Base-by-base conservation (phyloP, 2,329 filamentous ascomycete genomes). In the Claviceps citrina region DNA sequence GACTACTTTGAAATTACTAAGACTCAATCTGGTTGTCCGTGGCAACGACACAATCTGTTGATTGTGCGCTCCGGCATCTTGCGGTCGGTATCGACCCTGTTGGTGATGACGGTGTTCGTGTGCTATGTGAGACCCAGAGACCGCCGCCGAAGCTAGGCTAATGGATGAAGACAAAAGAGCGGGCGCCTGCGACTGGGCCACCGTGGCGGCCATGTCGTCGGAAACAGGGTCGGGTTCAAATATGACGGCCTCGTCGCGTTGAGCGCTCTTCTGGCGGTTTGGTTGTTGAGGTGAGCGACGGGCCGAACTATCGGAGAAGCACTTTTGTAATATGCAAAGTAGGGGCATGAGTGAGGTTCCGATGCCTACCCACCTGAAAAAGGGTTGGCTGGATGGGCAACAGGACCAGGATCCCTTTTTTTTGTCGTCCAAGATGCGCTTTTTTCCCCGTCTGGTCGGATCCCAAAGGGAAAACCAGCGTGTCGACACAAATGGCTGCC, bases 1-100 rank as follows among this genome's bases (percentile, higher is more conserved):
- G 48, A 87, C 69, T 37, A 83, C 67, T 44, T 75, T 68, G 55
- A 87, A 87, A 62, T 86, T 79, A 31, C 54, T 52, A 26, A 58
- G 51, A 31, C 54, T 50, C 40, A 61, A 54, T 38, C 50, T 54
- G 41, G 43, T 55, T 18, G 50, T 53, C 28, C 51, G 46, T 15
- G 54, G 51, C 24, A 53, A 45, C 16, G 53, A 47, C 24, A 47
- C 35, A 31, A 41, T 20, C 5, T 40, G 32, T 20, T 27, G 31
- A 22, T 26, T 31, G 27, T 19, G 36, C 5, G 26, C 13, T n/a
- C 19, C 7, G 25, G 16, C 16, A 33, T 33, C 38, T 40, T 31
- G 32, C 24, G 28, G 35, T 36, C 22, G 27, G 9, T 22, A 41
- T 20, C 38, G 35, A 10, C 34, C n/a, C 4, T 31, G 31, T 31